Evolutionary conservation across 345 rosid species (phyloP).

Genomic region (Murraya paniculata): DNA sequence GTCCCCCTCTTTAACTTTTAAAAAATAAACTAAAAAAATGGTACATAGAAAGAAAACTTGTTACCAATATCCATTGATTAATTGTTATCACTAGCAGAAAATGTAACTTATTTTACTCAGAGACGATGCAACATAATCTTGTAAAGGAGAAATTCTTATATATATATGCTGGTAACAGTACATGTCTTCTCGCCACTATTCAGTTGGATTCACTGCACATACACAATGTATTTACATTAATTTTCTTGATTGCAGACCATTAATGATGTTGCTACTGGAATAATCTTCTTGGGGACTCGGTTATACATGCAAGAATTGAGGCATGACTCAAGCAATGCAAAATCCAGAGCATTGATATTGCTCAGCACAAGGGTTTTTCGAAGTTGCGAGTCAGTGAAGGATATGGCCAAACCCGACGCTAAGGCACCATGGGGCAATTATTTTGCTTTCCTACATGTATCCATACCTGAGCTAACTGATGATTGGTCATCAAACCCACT

Average conservation of each 20-base stretch:
- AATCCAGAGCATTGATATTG: slow-evolving; percentile 31
- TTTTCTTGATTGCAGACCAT: slow-evolving; percentile 22
- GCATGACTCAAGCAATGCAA: slow-evolving; percentile 1
- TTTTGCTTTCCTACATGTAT: slow-evolving; percentile 34
- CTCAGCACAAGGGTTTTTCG: slow-evolving; percentile 29
- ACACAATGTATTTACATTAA: neutral
- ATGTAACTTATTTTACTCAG: too few species aligned
- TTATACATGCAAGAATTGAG: slow-evolving; percentile 30
- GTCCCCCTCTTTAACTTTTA: too few species aligned
- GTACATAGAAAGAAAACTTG: too few species aligned
- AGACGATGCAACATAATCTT: too few species aligned
- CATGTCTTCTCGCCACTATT: too few species aligned
- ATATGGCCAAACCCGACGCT: slow-evolving; percentile 30
- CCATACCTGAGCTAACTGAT: slow-evolving; percentile 24
- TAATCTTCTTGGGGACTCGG: slow-evolving; percentile 29
- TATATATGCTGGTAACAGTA: too few species aligned
- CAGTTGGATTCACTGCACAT: too few species aligned
- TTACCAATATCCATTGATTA: too few species aligned
- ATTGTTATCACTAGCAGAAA: too few species aligned
- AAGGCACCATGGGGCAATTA: slow-evolving; percentile 39
- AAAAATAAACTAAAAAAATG: too few species aligned
- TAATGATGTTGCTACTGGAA: slow-evolving; percentile 34
- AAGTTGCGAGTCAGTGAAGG: slow-evolving; percentile 32
- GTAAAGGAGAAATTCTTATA: too few species aligned
- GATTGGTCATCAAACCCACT: slow-evolving; percentile 19